Conservation (phyloP, 129 eudicot species). For the Flaveria sonorensis region DNA sequence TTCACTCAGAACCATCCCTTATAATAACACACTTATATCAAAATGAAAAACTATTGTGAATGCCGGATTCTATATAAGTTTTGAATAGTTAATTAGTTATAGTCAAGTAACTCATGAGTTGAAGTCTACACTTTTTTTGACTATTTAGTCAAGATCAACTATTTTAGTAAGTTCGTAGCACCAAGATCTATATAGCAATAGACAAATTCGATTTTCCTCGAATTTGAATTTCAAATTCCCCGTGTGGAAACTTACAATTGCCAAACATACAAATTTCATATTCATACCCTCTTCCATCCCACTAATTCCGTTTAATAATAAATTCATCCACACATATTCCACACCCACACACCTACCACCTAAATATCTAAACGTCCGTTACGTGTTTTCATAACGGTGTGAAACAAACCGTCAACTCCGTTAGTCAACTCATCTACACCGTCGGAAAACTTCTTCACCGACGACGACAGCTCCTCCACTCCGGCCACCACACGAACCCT, state of each 20-base stretch:
- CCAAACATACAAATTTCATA: slow-evolving; percentile 12
- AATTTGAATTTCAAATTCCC: not conserved
- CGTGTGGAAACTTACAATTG: not conserved
- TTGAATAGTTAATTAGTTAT: too few species aligned
- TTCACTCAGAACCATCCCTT: too few species aligned
- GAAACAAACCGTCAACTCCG: slow-evolving; percentile 45
- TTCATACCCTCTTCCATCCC: not conserved
- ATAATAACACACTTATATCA: too few species aligned
- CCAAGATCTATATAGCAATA: too few species aligned
- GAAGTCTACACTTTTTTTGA: too few species aligned
- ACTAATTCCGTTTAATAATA: not conserved
- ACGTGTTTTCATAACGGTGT: slow-evolving; percentile 39
- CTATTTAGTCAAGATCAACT: too few species aligned
- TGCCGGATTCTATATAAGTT: too few species aligned
- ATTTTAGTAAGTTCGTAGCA: too few species aligned
- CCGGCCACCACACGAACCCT: slow-evolving; percentile 33
- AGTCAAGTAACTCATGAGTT: too few species aligned
- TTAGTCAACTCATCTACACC: slow-evolving; percentile 42
- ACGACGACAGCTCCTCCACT: slow-evolving; percentile 37
- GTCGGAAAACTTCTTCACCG: slow-evolving; percentile 25
- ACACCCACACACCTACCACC: slow-evolving; percentile 3
- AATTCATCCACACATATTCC: slow-evolving; percentile 24
- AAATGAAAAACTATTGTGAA: too few species aligned
- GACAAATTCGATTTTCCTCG: too few species aligned
- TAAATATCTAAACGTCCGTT: slow-evolving; percentile 35